phyloP scores from a whole-genome alignment of 805 yeast species.

The Candida tammaniensis region DNA sequence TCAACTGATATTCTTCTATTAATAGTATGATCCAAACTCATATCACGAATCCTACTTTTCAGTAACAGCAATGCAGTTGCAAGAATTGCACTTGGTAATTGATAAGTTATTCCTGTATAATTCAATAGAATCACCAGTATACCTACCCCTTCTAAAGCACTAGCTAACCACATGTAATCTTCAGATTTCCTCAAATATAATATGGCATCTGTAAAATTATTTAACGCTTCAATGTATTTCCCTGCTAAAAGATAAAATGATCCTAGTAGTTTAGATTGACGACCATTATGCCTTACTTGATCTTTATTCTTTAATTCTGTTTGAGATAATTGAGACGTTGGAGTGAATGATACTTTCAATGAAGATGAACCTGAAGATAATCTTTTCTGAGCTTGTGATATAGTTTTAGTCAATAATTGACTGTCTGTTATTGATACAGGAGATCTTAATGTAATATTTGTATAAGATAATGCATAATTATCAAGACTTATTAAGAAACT shows the following conservation, averaged over 20 bases:
- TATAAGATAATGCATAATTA: constrained; percentile 67
- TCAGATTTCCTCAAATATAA: constrained; percentile 53
- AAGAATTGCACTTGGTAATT: constrained; percentile 40
- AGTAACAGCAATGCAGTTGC: constrained; percentile 30
- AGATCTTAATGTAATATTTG: constrained; percentile 77
- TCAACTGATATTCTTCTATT: constrained; percentile 44
- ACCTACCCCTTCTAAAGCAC: constrained; percentile 80
- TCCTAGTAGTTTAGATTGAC: constrained; percentile 74
- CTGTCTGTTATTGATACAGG: constrained; percentile 66
- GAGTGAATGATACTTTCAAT: constrained; percentile 27
- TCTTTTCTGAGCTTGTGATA: constrained; percentile 41
- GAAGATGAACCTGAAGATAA: constrained; percentile 37
- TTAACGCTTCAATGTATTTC: constrained; percentile 64
- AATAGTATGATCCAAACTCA: constrained; percentile 11
- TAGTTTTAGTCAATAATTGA: constrained; percentile 40
- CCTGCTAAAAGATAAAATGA: constrained; percentile 81
- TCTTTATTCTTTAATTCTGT: constrained; percentile 32
- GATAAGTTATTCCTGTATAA: constrained; percentile 52
- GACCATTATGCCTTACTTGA: constrained; percentile 54
- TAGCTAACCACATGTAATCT: constrained; percentile 86
- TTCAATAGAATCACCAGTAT: constrained; percentile 62
- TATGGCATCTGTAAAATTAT: constrained; percentile 73
- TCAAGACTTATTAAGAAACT: constrained; percentile 64
- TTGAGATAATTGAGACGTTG: constrained; percentile 3
- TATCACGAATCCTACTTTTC: constrained; percentile 21